Evolutionary conservation across 768 basidiomycete genomes (phyloP).

Genomic region (Tricholoma saponaceum): DNA sequence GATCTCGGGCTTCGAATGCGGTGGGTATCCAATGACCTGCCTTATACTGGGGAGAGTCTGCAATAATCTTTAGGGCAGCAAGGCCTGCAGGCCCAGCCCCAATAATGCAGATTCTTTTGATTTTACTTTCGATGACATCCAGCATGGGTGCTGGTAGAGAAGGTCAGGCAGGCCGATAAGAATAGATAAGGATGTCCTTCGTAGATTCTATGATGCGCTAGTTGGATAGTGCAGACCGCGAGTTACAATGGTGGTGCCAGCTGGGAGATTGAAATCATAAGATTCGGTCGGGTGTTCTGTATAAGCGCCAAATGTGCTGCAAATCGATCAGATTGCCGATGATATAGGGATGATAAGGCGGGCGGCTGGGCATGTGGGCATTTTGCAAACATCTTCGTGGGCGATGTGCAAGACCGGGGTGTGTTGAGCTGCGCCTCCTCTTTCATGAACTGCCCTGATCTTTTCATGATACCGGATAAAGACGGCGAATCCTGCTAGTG

Average conservation of each 20-base stretch:
- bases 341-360: no score
- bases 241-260: background rate
- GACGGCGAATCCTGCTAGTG: no score
- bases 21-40: slow-evolving; percentile 54
- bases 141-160: background rate
- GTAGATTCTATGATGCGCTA: background rate
- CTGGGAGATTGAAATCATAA: background rate
- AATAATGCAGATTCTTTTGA: slow-evolving; percentile 67
- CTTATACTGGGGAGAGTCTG: slow-evolving; percentile 54
- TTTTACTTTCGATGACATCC: slow-evolving; percentile 13
- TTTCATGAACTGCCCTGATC: no score
- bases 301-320: background rate
- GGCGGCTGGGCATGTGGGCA: no score
- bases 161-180: background rate
- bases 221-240: no score
- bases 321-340: background rate
- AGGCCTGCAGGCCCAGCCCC: slow-evolving; percentile 81
- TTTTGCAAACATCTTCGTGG: no score
- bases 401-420: no score
- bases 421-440: no score
- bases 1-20: slow-evolving; percentile 60
- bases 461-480: no score
- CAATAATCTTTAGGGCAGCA: slow-evolving; percentile 60
- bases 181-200: background rate
- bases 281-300: no score